Base-by-base conservation (phyloP, 2,329 filamentous ascomycete species). In the Metarhizium anisopliae region DNA sequence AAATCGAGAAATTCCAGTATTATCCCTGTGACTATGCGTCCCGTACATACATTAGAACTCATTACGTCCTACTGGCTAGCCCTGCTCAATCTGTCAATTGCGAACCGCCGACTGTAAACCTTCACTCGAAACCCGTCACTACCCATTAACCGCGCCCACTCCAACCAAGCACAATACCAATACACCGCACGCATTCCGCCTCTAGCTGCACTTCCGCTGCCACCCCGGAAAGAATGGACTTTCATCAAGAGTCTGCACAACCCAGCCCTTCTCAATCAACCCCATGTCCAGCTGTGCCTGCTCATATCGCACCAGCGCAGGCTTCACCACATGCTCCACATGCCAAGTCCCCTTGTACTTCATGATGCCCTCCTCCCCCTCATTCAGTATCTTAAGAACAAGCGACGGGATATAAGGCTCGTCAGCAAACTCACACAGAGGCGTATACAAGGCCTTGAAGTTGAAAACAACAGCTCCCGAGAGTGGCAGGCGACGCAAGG, bases 391-490 rank as follows among this genome's bases (percentile, higher is more conserved):
- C 69, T 86, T 88, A 2, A 83, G 69, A 2, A 90, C 54, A 5
- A 95, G 67, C 0, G 80, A 81, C 0, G 90, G 90, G 0, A 95
- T 73, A 50, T 83, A 87, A 0, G 87, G 81, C 67, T 95, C 90
- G 56, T 87, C 77, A 2, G 81, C 74, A 56, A 95, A 84, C 59
- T 87, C 83, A 0, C 77, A 67, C 0, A 95, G 68, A 0, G 87
- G 87, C 0, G 89, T 94, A 70, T 95, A 95, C 0, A 94, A 70
- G 0, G 87, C 89, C 66, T 93, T 95, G 80, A 93, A 95, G 68
- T 94, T 95, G 74, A 95, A 95, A 0, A 90, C 81, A 1, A 95
- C 75, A 0, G 80, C 86, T 0, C 82, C 89, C 0, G 86, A 90
- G 0, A 95, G 74, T 0, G 90, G 90, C 0, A 95, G 72, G 2